Evolutionary conservation across 2,329 filamentous ascomycete genomes (phyloP), one percentile per base, ranked within the genome.

Genomic region (Monosporascus sp.): DNA sequence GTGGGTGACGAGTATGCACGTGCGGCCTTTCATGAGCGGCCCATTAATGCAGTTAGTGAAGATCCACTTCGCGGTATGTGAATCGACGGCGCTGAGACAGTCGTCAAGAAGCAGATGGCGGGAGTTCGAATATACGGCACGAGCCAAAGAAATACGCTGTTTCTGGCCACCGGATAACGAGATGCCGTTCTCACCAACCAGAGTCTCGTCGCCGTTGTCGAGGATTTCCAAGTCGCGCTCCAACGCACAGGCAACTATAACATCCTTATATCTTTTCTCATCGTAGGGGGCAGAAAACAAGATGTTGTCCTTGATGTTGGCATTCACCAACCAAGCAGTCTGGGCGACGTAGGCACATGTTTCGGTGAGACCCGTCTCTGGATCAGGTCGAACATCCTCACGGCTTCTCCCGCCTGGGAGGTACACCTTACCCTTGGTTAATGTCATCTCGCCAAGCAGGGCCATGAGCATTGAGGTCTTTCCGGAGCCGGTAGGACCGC

Each of bases 401-500:
- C 94, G 87, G 66, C 89, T 91, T 56, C 82, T 83, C 44, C 89
- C 90, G 50, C 92, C 90, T 3, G 94, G 94, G 25, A 97, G 81
- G 70, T 86, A 90, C 7, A 97, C 88, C 9, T 80, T 81, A 52
- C 94, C 94, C 53, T 86, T 79, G 24, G 96, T 72, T 49, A 92
- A 73, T 1, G 89, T 94, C 94, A 99, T 99, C 73, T 99, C 94
- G 55, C 94, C 94, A 2, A 99, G 81, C 25, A 99, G 77, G 27
- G 92, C 94, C 93, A 99, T 96, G 20, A 99, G 78, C 65, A 99
- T 76, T 0, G 93, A 97, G 0, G 93, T 96, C 77, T 99, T 99
- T 60, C 94, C 94, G 50, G 89, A 94, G 15, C 94, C 94, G 3
- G 94, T 99, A 2, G 93, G 88, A 1, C 94, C 94, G 39, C 91